These are phyloP conservation scores for Lupinus albus DNA, from an alignment of 306 rosid genomes.

Conservation along the genomic window DNA sequence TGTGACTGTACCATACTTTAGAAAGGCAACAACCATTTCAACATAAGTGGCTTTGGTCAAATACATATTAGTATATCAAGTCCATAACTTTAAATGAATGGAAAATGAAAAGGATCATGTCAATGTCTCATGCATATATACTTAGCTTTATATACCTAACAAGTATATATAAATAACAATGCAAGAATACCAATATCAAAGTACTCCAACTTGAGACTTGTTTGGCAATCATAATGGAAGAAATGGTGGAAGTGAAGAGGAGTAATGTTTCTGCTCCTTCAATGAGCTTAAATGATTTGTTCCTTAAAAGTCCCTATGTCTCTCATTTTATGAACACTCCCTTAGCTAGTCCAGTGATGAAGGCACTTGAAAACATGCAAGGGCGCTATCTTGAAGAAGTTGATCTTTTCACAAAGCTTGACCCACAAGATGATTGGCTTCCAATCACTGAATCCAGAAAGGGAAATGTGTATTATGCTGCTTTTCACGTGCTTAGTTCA, in stretches of 20 bases:
- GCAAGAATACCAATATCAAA: background rate
- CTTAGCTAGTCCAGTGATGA: conserved; percentile 60
- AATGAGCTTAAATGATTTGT: conserved; percentile 8
- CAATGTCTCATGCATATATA: no score
- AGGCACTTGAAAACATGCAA: conserved; percentile 60
- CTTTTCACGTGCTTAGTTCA: conserved; percentile 62
- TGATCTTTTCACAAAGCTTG: conserved; percentile 61
- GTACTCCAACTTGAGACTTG: background rate
- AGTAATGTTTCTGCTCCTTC: conserved; percentile 36
- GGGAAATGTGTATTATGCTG: conserved; percentile 69
- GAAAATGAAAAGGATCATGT: no score
- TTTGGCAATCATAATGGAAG: conserved; percentile 35
- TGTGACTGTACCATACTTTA: no score
- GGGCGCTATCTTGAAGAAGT: conserved; percentile 65
- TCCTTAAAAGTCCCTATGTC: conserved; percentile 42
- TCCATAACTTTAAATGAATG: no score
- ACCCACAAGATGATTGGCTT: conserved; percentile 81
- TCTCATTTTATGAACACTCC: conserved; percentile 53
- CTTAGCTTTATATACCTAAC: background rate
- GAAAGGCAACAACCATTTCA: no score
- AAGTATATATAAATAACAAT: conserved; percentile 11
- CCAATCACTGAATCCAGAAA: conserved; percentile 72
- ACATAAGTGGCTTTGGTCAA: no score
- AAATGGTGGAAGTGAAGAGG: conserved; percentile 40
- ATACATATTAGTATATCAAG: no score